A percentile compares a stretch with the other conserved stretches of the same genome.
Evolutionary conservation across 2,329 filamentous ascomycete species (phyloP).

Genomic region (Aspergillus unguis): DNA sequence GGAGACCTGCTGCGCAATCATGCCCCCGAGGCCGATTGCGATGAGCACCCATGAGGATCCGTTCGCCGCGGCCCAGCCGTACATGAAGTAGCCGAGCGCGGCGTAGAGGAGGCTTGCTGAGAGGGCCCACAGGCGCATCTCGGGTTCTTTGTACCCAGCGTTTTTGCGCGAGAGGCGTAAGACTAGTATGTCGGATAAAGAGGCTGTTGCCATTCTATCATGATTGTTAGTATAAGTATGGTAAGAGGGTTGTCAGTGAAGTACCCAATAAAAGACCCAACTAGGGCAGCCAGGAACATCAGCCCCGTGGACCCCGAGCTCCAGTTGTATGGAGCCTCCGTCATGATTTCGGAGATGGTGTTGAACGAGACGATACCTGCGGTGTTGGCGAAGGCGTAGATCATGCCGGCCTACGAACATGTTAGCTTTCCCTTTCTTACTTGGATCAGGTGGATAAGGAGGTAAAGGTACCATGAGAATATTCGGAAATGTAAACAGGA

Average conservation of each 20-base stretch:
- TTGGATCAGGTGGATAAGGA: too few species aligned
- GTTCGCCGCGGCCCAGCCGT: constrained; percentile 38
- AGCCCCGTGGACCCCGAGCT: constrained; percentile 31
- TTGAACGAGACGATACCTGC: constrained; percentile 39
- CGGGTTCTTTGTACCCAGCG: constrained; percentile 36
- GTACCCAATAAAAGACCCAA: constrained; percentile 34
- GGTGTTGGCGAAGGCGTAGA: constrained; percentile 38
- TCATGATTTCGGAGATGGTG: constrained; percentile 37
- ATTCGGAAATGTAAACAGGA: constrained; percentile 40
- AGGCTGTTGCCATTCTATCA: constrained; percentile 44
- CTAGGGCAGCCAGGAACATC: constrained; percentile 32
- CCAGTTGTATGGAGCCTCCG: constrained; percentile 37
- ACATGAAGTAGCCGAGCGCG: constrained; percentile 36
- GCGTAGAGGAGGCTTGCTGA: constrained; percentile 31
- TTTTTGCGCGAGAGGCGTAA: constrained; percentile 34
- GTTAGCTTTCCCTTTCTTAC: neutral
- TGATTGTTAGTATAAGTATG: neutral
- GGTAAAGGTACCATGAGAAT: constrained; percentile 40
- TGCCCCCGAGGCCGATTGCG: constrained; percentile 35
- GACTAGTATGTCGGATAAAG: constrained; percentile 31
- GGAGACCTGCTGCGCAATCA: constrained; percentile 43
- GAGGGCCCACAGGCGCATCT: constrained; percentile 40
- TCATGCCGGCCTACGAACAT: neutral
- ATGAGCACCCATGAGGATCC: constrained; percentile 36
- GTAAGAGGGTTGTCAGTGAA: neutral